phyloP scores from a whole-genome alignment of 2,329 filamentous ascomycete species.

The Cladophialophora carrionii region DNA sequence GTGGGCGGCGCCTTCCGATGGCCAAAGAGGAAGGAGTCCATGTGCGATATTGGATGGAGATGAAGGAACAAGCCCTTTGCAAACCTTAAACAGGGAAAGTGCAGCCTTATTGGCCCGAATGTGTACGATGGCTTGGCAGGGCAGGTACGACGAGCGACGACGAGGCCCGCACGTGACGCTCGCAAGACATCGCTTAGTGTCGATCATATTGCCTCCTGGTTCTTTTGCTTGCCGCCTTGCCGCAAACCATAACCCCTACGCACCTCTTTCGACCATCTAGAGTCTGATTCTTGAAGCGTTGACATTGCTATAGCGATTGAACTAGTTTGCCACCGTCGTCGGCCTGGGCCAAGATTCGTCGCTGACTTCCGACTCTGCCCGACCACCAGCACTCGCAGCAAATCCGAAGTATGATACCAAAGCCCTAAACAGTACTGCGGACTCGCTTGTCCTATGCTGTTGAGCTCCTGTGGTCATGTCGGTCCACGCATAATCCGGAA shows the following conservation, averaged over 20 bases:
- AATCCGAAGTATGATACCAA: not conserved
- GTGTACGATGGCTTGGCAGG: not conserved
- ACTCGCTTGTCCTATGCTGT: not conserved
- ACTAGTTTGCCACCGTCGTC: constrained; percentile 1
- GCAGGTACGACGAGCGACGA: not conserved
- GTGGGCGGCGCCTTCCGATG: constrained; percentile 34
- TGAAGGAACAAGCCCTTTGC: constrained; percentile 2
- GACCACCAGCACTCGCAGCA: not conserved
- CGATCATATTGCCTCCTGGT: constrained; percentile 5
- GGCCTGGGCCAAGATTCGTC: not conserved
- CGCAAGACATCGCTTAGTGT: not conserved
- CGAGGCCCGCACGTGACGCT: not conserved
- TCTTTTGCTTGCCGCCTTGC: constrained; percentile 1
- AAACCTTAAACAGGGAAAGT: constrained; percentile 21
- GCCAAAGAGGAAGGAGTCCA: constrained; percentile 9
- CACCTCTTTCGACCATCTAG: constrained; percentile 8
- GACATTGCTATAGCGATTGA: not conserved
- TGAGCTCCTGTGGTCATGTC: not conserved
- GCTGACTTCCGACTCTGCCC: not conserved
- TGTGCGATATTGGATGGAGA: constrained; percentile 1
- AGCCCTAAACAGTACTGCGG: not conserved
- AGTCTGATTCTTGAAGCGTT: not conserved
- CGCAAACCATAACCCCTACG: not conserved
- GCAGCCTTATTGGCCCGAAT: constrained; percentile 20
- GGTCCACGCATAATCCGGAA: not conserved